Evolutionary conservation across 805 yeast species (phyloP), one percentile per base, ranked within the genome.

Genomic region (Metschnikowia koreensis): DNA sequence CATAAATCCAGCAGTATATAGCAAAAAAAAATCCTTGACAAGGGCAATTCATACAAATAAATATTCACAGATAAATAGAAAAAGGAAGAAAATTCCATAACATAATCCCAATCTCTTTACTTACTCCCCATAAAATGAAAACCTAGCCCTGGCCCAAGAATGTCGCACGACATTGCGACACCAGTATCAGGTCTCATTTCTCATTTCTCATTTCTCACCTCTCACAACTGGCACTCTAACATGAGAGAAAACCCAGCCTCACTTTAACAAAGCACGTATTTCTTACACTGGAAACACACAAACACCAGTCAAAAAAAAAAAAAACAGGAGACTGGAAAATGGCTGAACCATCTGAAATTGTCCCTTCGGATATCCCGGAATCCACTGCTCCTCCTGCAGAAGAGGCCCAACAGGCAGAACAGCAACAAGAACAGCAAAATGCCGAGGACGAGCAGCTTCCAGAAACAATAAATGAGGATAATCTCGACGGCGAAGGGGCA

Each of bases 381-480:
- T 3, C 40, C 3, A 1, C 38, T 4, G 45, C 6, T 15, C 15
- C 26, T 9, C 12, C 52, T 13, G 17, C 45, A 22, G 59, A 53
- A n/a, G 28, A 39, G 31, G 44, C 46, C 7, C 45, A 56, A 41
- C 59, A 57, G 47, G 43, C 47, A 11, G 46, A 48, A 41, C 50
- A 56, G 48, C 53, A 51, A 42, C 48, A 48, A 12, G 51, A 38
- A 28, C 58, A 57, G 38, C 59, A 55, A 33, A 36, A 38, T 7
- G 45, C 47, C 15, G 60, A 59, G 38, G 56, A 55, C 46, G 46
- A 52, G 27, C 52, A 55, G 38, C 60, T 57, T 16, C 62, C 60
- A 29, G 41, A 47, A 7, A 41, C 55, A 2, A 39, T 54, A 6
- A 46, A 45, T 26, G 61, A 58, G 47, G 57, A 38, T 12, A 40